Evolutionary conservation across 495 filamentous ascomycete species (phyloP).

Genomic region (Monascus purpureus): DNA sequence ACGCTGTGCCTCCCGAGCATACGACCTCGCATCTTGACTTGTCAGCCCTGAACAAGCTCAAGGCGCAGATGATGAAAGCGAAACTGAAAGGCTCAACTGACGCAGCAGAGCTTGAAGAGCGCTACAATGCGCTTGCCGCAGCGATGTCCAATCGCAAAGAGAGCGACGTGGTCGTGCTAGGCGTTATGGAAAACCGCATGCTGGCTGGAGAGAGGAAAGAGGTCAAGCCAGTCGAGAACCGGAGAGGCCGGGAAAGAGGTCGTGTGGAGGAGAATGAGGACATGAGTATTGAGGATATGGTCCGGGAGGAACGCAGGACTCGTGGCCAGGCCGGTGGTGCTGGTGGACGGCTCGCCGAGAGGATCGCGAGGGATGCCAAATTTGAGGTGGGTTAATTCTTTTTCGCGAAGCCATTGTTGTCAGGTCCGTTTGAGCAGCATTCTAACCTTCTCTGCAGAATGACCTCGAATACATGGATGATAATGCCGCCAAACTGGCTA

Average conservation of each 20-base stretch:
- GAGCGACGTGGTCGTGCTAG: conserved; percentile 61
- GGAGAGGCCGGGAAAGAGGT: conserved; percentile 66
- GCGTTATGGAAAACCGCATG: conserved; percentile 79
- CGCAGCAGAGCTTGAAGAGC: conserved; percentile 62
- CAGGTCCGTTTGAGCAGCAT: too few species aligned
- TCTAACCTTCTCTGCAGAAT: too few species aligned
- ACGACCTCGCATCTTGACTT: conserved; percentile 46
- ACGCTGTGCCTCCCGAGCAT: conserved; percentile 21
- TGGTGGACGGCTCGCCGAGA: conserved; percentile 68
- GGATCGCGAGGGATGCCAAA: conserved; percentile 83
- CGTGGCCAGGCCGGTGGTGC: conserved; percentile 69
- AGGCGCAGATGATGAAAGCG: conserved; percentile 88
- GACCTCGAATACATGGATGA: conserved; percentile 97
- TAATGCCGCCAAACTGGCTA: conserved; percentile 83
- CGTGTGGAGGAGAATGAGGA: conserved; percentile 81
- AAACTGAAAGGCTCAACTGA: conserved; percentile 65
- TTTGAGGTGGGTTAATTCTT: conserved; percentile 46
- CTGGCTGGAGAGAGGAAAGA: conserved; percentile 61
- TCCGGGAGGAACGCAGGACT: conserved; percentile 77
- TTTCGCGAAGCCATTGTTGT: not conserved
- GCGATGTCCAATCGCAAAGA: conserved; percentile 42
- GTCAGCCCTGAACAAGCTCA: conserved; percentile 74
- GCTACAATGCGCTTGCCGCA: conserved; percentile 64
- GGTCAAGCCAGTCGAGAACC: conserved; percentile 59
- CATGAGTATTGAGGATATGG: conserved; percentile 94